phyloP scores from a whole-genome alignment of 2,329 filamentous ascomycete species.

The Cladosporium cucumerinum region DNA sequence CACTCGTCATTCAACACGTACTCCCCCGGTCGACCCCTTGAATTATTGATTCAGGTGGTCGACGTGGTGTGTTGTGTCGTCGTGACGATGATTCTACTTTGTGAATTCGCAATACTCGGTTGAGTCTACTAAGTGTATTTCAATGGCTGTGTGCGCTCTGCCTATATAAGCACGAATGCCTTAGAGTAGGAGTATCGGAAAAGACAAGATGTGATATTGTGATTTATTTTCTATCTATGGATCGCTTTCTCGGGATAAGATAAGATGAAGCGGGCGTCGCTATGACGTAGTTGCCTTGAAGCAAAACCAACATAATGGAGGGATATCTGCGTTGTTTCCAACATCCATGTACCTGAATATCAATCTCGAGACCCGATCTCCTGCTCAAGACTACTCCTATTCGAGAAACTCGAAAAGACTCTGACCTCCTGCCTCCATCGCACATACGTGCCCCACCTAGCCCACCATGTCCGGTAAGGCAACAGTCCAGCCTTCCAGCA shows the following conservation, averaged over 20 bases:
- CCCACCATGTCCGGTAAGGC: constrained; percentile 21
- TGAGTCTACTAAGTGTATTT: too few relatives aligned
- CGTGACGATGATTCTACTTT: too few relatives aligned
- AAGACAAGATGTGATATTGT: too few relatives aligned
- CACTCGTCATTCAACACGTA: neutral
- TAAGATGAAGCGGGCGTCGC: neutral
- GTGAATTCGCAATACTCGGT: too few relatives aligned
- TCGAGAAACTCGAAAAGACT: neutral
- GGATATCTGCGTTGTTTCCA: neutral
- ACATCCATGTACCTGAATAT: neutral
- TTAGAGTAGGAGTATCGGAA: too few relatives aligned
- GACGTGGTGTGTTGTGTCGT: too few relatives aligned
- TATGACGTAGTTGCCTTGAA: neutral
- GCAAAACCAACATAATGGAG: neutral
- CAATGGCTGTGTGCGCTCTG: too few relatives aligned
- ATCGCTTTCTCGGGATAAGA: too few relatives aligned
- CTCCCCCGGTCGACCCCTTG: neutral
- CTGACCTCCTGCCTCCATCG: neutral
- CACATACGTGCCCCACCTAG: neutral
- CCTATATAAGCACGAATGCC: too few relatives aligned
- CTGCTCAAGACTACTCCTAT: neutral
- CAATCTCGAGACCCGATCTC: neutral
- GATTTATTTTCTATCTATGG: too few relatives aligned
- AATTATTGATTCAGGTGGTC: too few relatives aligned
- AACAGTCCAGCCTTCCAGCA: neutral